Percentiles rank a stretch among this genome's conserved stretches.
Evolutionary conservation across 495 filamentous ascomycete genomes (phyloP).

Genomic region (Tuber indicum): DNA sequence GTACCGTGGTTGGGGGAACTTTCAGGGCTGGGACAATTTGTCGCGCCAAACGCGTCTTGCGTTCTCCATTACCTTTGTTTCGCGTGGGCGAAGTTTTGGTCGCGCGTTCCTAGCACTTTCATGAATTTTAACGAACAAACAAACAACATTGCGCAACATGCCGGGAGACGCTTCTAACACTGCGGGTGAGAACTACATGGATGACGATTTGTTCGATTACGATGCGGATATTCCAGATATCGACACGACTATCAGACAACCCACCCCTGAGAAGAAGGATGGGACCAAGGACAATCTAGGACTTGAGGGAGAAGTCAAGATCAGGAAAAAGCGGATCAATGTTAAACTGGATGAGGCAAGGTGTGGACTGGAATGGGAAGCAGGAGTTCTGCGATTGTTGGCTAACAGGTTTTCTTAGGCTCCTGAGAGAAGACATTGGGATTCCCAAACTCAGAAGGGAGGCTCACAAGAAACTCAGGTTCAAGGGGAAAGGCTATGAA

Average conservation of each 20-base stretch:
- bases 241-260: conserved; percentile 38
- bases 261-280: conserved; percentile 43
- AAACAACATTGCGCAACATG: conserved; percentile 15
- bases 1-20: conserved; percentile 14
- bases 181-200: conserved; percentile 37
- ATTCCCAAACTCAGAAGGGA: conserved; percentile 73
- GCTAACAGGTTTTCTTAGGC: conserved; percentile 45
- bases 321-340: conserved; percentile 62
- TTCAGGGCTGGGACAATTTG: background rate
- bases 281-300: conserved; percentile 51
- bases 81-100: background rate
- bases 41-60: conserved; percentile 37
- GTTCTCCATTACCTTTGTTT: conserved; percentile 16
- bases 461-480: conserved; percentile 63
- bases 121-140: background rate
- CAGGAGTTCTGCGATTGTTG: background rate
- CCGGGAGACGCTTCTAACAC: conserved; percentile 20
- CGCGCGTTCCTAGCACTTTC: background rate
- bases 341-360: conserved; percentile 81
- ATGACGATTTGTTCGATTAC: conserved; percentile 65
- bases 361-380: conserved; percentile 46
- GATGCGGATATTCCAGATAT: conserved; percentile 53
- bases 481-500: conserved; percentile 93
- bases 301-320: conserved; percentile 78
- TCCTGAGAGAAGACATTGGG: conserved; percentile 65